Base-by-base conservation (phyloP, 2,329 filamentous ascomycete species). In the Aspergillus felis region DNA sequence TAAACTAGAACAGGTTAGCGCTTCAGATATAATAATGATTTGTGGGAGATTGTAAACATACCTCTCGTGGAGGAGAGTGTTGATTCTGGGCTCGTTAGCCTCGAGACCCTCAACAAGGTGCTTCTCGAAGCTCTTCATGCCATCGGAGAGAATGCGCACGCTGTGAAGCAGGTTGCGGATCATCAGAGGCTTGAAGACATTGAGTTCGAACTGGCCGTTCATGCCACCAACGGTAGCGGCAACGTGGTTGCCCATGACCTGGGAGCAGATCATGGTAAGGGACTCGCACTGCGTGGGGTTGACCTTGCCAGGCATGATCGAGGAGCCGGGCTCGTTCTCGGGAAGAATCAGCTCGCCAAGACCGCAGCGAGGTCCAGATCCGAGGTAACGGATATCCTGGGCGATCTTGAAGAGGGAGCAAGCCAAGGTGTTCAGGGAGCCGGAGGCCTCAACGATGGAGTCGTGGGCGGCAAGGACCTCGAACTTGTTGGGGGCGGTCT, bases 241-340 rank as follows among this genome's bases (percentile, higher is more conserved):
- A 54, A 92, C 89, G 74, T 97, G 87, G 84, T 99, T 99, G 71
- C 94, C 94, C 84, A 97, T 96, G 61, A 99, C 93, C 79, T 99
- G 94, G 22, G 91, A 87, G 81, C 93, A 97, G 60, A 97, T 83
- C 94, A 99, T 99, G 68, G 94, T 97, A 76, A 99, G 81, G 61
- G 92, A 90, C 82, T 99, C 94, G 79, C 92, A 96, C 80, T 99
- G 94, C 32, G 94, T 99, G 32, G 94, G 94, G 82, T 99, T 99
- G 75, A 99, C 94, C 83, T 99, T 99, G 71, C 94, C 94, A 48
- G 94, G 94, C 94, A 99, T 99, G 82, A 99, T 97, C 68, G 90
- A 95, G 71, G 89, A 94, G 63, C 93, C 93, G 35, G 94, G 94
- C 82, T 99, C 94, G 80, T 99, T 99, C 82, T 99, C 94, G 27